A percentile compares a stretch with the other conserved stretches of the same genome.
phyloP scores from a whole-genome alignment of 139 green algal species.

The Gonium pectorale region DNA sequence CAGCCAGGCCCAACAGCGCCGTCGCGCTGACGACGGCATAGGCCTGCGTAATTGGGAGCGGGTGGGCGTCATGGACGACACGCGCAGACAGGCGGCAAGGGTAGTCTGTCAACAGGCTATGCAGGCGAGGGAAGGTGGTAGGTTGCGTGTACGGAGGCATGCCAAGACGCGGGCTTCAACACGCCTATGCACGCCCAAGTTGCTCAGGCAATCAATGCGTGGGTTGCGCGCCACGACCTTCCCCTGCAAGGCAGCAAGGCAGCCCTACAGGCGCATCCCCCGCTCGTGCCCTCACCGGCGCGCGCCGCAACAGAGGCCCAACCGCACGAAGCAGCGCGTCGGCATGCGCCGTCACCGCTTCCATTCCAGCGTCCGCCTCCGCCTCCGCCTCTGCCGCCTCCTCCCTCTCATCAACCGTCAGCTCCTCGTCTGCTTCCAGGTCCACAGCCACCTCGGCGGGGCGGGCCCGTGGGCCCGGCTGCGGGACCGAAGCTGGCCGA shows the following conservation, averaged over 20 bases:
- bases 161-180: not conserved
- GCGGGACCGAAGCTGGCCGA: no score
- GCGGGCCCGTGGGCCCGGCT: no score
- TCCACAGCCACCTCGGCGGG: no score
- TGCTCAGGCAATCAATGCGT: not conserved
- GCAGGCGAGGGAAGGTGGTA: not conserved
- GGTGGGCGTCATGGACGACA: no score
- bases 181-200: not conserved
- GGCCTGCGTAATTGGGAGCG: not conserved
- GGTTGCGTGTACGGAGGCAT: not conserved
- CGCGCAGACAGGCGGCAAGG: no score
- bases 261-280: not conserved
- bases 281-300: not conserved
- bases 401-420: no score
- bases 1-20: not conserved
- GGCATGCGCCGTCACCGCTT: no score
- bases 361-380: no score
- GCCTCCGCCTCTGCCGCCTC: no score
- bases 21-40: not conserved
- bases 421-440: no score
- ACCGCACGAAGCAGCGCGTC: not conserved
- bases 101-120: no score
- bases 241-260: not conserved
- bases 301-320: no score
- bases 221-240: not conserved